Percentiles rank a stretch among this genome's conserved stretches.
Evolutionary conservation across 2,329 filamentous ascomycete genomes (phyloP).

Genomic region (Didymella sp.): DNA sequence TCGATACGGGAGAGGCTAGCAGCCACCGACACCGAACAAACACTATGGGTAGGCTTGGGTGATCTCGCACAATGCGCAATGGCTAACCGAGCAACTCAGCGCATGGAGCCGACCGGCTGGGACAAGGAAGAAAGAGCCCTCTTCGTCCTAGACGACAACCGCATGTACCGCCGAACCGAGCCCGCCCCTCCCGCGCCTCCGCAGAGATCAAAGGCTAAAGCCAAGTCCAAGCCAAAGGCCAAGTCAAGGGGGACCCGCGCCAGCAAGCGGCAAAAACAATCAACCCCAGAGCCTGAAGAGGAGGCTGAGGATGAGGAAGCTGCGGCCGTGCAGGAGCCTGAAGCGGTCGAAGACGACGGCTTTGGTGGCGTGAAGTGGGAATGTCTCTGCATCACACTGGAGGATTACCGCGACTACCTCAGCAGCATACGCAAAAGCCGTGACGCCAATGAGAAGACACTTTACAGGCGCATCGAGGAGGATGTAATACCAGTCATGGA

Average conservation of each 20-base stretch:
- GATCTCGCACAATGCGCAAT: neutral
- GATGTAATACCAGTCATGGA: conserved; percentile 86
- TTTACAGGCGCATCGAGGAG: conserved; percentile 74
- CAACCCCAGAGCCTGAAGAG: conserved; percentile 53
- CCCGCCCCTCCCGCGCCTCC: conserved; percentile 66
- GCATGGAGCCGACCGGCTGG: conserved; percentile 85
- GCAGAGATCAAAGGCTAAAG: conserved; percentile 59
- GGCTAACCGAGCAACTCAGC: conserved; percentile 48
- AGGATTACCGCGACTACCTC: conserved; percentile 77
- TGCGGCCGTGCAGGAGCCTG: conserved; percentile 42
- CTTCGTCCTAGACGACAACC: conserved; percentile 91
- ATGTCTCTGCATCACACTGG: conserved; percentile 81
- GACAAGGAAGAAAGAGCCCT: conserved; percentile 86
- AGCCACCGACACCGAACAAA: conserved; percentile 81
- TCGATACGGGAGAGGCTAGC: conserved; percentile 85
- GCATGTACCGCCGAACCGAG: conserved; percentile 88
- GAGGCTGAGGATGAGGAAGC: conserved; percentile 48
- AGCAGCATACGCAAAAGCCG: conserved; percentile 74
- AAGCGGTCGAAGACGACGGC: conserved; percentile 61
- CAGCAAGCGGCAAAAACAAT: conserved; percentile 74
- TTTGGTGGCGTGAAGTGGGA: conserved; percentile 86
- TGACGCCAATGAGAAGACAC: conserved; percentile 82
- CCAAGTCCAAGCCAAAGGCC: conserved; percentile 60
- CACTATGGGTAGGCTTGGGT: conserved; percentile 73
- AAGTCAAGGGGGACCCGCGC: conserved; percentile 65